Evolutionary conservation across 2,329 filamentous ascomycete genomes (phyloP).

Genomic region (Aspergillus viridinutans): DNA sequence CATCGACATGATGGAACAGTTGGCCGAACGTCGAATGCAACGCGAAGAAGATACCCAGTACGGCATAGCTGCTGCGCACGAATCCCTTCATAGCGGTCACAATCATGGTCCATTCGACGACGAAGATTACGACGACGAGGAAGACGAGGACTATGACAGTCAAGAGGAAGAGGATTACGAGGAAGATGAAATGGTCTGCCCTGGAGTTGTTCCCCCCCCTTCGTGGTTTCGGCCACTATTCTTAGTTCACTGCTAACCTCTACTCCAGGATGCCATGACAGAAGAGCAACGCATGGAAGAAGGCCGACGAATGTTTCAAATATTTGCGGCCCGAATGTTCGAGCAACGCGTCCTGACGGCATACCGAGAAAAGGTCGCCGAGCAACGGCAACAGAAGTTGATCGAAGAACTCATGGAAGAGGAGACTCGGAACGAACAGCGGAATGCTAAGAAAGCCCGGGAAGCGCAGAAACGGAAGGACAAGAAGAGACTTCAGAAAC

Average conservation of each 20-base stretch:
- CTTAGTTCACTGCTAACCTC: conserved; percentile 34
- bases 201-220: conserved; percentile 6
- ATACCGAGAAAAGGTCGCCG: conserved; percentile 96
- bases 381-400: conserved; percentile 84
- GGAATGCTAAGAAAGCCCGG: conserved; percentile 87
- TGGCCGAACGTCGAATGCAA: conserved; percentile 95
- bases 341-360: conserved; percentile 93
- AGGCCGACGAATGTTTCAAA: conserved; percentile 97
- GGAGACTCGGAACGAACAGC: conserved; percentile 66
- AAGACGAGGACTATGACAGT: conserved; percentile 64
- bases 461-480: conserved; percentile 95
- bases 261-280: conserved; percentile 80
- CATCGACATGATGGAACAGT: conserved; percentile 99
- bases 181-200: conserved; percentile 59
- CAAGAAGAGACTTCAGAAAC: conserved; percentile 84
- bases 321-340: conserved; percentile 98
- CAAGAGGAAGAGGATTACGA: conserved; percentile 63
- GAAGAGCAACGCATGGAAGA: conserved; percentile 99
- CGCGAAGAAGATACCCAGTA: conserved; percentile 85
- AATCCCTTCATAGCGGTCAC: conserved; percentile 63
- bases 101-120: conserved; percentile 73
- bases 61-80: conserved; percentile 57
- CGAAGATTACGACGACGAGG: conserved; percentile 68
- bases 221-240: conserved; percentile 1
- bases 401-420: conserved; percentile 90